Base-by-base conservation (phyloP, 192 early-diverging fungal genomes). In the Obelidium mucronatum region DNA sequence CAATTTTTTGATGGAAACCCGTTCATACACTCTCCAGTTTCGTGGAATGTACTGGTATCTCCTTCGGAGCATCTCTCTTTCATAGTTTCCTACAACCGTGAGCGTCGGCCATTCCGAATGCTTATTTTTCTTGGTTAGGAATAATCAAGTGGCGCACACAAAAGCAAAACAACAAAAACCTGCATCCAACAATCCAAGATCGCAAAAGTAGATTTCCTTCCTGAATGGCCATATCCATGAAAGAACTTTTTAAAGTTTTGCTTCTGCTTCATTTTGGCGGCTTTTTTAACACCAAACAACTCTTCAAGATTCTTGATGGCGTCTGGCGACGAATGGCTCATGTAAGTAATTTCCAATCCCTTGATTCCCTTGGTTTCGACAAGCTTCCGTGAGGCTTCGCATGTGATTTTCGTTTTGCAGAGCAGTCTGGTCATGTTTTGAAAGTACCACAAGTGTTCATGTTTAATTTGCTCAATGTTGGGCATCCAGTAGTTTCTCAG, bases 61-160 rank as follows among this genome's bases (percentile, higher is more conserved):
- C 48, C 22, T 51, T 22, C 48, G 11, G 48, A 8, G 48, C 48
- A 51, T 51, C 48, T 13, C n/a, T n/a, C n/a, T n/a, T n/a, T n/a
- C n/a, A n/a, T 44, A 17, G 42, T 59, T 4, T 24, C 71, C 71
- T 11, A 73, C 56, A 64, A 73, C 15, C 24, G 37, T 39, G 8
- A 73, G 56, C 17, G 0, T 37, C 36, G 71, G 61, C 73, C 73
- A 74, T 44, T 74, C 60, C 19, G 73, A 60, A 36, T 74, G 73
- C 40, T n/a, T 22, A 13, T 33, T n/a, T n/a, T n/a, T n/a, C n/a
- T n/a, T n/a, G n/a, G n/a, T n/a, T n/a, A n/a, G n/a, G n/a, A n/a
- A n/a, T n/a, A n/a, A n/a, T n/a, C n/a, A n/a, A n/a, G n/a, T n/a
- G n/a, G n/a, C n/a, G n/a, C n/a, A n/a, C n/a, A n/a, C n/a, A n/a